A percentile compares a stretch with the other conserved stretches of the same genome.
These are phyloP conservation scores for Periglandula ipomoeae DNA, from an alignment of 2,329 filamentous ascomycete species.

Conservation along the genomic window DNA sequence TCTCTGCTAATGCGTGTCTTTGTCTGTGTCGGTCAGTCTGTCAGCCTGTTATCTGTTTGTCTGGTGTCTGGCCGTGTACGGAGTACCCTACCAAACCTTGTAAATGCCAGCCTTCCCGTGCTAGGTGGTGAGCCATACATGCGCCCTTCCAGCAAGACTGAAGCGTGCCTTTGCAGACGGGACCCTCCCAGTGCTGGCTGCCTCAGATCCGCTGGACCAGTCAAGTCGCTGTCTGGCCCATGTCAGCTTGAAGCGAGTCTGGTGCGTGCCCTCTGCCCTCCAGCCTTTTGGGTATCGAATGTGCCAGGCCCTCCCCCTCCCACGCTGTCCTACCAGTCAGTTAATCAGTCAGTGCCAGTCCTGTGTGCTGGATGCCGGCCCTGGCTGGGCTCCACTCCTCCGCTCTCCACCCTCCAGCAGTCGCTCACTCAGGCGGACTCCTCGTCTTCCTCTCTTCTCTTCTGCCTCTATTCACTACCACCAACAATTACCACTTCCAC, in stretches of 20 bases:
- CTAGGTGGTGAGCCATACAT: not conserved
- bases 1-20: not conserved
- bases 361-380: conserved; percentile 1
- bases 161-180: not conserved
- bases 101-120: too few relatives aligned
- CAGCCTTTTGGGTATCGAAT: too few relatives aligned
- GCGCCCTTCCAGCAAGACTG: not conserved
- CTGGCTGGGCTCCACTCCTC: conserved; percentile 4
- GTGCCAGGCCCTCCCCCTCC: too few relatives aligned
- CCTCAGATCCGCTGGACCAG: too few relatives aligned
- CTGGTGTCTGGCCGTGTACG: too few relatives aligned
- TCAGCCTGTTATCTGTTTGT: too few relatives aligned
- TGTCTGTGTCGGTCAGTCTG: not conserved
- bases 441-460: conserved; percentile 11
- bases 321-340: too few relatives aligned
- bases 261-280: too few relatives aligned
- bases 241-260: too few relatives aligned
- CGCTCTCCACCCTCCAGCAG: conserved; percentile 4
- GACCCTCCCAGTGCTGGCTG: too few relatives aligned
- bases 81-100: too few relatives aligned
- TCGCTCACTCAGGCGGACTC: conserved; percentile 8
- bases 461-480: conserved; percentile 10
- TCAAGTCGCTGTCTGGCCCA: not conserved
- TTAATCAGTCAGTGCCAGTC: too few relatives aligned
- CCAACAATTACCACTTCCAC: not conserved